These are phyloP conservation scores for Quercus variabilis DNA, from an alignment of 306 rosid genomes.

Conservation along the genomic window DNA sequence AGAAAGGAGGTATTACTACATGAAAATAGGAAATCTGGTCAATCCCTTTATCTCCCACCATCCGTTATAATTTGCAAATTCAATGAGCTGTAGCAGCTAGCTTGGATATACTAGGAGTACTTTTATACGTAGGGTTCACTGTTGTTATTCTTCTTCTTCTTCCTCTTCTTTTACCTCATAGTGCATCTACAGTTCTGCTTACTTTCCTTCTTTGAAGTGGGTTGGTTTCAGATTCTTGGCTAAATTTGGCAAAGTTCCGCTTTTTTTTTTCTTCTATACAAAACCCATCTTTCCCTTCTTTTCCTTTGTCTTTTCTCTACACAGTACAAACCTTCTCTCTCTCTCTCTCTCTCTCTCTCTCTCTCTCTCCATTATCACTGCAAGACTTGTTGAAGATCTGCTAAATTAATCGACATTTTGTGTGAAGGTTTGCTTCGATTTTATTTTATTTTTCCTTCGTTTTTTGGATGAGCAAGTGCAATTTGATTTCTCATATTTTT, in stretches of 20 bases:
- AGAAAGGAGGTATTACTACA: neutral
- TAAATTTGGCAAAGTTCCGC: neutral
- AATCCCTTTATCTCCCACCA: neutral
- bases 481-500: neutral
- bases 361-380: neutral
- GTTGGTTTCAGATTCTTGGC: neutral
- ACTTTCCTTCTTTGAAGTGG: neutral
- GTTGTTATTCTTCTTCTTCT: neutral
- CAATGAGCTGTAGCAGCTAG: neutral
- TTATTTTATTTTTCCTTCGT: neutral
- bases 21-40: neutral
- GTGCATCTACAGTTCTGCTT: neutral
- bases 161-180: no score
- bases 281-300: neutral
- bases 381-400: neutral
- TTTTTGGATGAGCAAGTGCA: neutral
- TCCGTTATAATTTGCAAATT: neutral
- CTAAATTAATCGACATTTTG: neutral
- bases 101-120: no score
- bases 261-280: neutral
- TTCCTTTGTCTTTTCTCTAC: neutral
- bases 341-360: neutral
- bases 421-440: neutral
- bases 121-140: neutral
- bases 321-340: neutral